These are phyloP conservation scores for Cyberlindnera suaveolens DNA, from an alignment of 805 yeast genomes.

Conservation along the genomic window DNA sequence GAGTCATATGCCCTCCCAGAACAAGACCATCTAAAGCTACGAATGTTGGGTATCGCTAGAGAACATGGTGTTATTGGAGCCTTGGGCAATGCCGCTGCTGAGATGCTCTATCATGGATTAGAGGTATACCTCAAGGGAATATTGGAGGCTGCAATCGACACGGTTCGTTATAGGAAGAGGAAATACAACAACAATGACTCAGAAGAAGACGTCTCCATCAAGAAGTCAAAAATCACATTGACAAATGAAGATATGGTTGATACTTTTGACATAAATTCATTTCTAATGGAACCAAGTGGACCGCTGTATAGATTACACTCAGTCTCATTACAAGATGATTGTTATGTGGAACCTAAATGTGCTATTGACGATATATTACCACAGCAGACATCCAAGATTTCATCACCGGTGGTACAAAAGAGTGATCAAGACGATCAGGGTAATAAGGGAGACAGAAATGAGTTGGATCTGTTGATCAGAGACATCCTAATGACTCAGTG, in stretches of 20 bases:
- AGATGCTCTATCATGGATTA: constrained; percentile 70
- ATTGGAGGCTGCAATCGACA: constrained; percentile 68
- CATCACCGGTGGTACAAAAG: constrained; percentile 9
- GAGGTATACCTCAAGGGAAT: constrained; percentile 74
- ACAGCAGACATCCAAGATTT: constrained; percentile 1
- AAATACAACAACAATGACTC: constrained; percentile 24
- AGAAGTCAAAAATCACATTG: constrained; percentile 33
- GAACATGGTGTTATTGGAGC: constrained; percentile 86
- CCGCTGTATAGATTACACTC: constrained; percentile 45
- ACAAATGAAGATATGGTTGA: constrained; percentile 65
- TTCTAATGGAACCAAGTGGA: constrained; percentile 62
- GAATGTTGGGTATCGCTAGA: constrained; percentile 77
- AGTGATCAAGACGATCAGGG: constrained; percentile 7
- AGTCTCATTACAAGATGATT: constrained; percentile 50
- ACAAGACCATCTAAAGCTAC: constrained; percentile 52
- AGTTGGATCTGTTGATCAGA: constrained; percentile 63
- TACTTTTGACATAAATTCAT: constrained; percentile 59
- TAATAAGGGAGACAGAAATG: constrained; percentile 57
- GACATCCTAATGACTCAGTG: constrained; percentile 36
- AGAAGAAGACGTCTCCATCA: constrained; percentile 1
- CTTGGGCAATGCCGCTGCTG: constrained; percentile 72
- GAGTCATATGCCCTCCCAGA: constrained; percentile 84
- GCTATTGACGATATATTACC: constrained; percentile 3
- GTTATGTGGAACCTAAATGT: constrained; percentile 16
- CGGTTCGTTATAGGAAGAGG: constrained; percentile 54